phyloP scores from a whole-genome alignment of 2,329 filamentous ascomycete genomes.

The Apiospora sp. region DNA sequence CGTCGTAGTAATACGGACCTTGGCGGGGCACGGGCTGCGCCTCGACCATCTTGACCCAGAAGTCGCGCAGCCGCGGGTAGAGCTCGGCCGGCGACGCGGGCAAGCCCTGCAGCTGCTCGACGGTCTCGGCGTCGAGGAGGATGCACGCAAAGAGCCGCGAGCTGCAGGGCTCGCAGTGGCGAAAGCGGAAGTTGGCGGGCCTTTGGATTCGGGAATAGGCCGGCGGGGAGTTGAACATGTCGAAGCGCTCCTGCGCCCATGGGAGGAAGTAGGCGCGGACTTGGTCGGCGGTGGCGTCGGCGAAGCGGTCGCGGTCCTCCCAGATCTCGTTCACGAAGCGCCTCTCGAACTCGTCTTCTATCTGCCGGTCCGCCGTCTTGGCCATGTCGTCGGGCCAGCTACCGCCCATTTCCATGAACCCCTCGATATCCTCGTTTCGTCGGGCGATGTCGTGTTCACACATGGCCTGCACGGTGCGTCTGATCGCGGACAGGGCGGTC shows the following conservation, averaged over 20 bases:
- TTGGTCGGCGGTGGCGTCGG: too few species aligned
- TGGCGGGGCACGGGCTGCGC: background rate
- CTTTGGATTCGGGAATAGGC: background rate
- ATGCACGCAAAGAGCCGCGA: conserved; percentile 1
- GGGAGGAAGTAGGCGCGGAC: too few species aligned
- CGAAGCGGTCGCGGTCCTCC: too few species aligned
- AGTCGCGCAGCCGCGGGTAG: background rate
- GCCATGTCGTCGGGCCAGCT: background rate
- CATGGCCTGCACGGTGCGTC: background rate
- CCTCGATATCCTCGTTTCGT: background rate
- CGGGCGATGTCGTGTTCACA: background rate
- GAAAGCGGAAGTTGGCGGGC: background rate
- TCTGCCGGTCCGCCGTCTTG: background rate
- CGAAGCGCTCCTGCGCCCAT: too few species aligned
- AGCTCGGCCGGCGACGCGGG: background rate
- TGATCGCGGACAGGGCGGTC: background rate
- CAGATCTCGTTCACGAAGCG: too few species aligned
- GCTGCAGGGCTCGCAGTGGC: background rate
- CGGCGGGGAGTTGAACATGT: background rate
- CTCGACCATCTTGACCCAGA: conserved; percentile 11
- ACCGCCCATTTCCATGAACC: background rate
- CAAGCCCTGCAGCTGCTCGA: conserved; percentile 1
- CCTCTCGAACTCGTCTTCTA: conserved; percentile 1
- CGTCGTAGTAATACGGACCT: background rate
- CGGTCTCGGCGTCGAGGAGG: conserved; percentile 11